Percentiles rank a stretch among this genome's conserved stretches.
Conservation (phyloP, 1,284 basidiomycete species). For the Polyporus tsugae region DNA sequence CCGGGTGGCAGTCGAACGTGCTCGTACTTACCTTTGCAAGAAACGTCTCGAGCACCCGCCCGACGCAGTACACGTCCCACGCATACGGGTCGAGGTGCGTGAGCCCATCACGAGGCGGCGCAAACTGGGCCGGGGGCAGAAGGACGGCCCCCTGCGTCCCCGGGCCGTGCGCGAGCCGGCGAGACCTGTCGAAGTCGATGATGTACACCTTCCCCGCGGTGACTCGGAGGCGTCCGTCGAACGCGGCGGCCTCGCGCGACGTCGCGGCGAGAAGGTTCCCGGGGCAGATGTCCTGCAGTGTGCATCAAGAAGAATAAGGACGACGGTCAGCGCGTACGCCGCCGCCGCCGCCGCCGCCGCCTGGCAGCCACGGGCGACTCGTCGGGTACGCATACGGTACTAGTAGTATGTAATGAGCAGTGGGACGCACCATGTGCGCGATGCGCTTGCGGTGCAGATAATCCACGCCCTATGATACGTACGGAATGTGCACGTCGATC, state of each 20-base stretch:
- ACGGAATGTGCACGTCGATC: too few relatives aligned
- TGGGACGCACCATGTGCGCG: background rate
- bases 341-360: too few relatives aligned
- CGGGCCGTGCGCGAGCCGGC: background rate
- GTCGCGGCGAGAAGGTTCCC: constrained; percentile 14
- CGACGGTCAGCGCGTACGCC: too few relatives aligned
- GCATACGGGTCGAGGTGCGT: background rate
- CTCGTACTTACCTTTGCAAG: too few relatives aligned
- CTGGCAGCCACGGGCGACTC: too few relatives aligned
- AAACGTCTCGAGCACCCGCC: background rate
- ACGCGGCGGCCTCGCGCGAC: background rate
- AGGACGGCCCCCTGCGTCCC: background rate
- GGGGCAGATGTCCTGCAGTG: constrained; percentile 29
- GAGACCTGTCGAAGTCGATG: background rate
- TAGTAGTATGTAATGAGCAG: too few relatives aligned
- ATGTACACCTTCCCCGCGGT: background rate
- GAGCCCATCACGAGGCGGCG: background rate
- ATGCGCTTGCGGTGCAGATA: constrained; percentile 5
- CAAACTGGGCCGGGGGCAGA: background rate
- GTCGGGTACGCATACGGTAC: too few relatives aligned
- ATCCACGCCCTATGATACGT: background rate
- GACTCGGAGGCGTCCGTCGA: background rate
- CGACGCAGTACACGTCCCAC: background rate
- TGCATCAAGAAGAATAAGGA: too few relatives aligned
- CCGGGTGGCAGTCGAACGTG: too few relatives aligned